These are phyloP conservation scores for Exutisphaerella laricina DNA, from an alignment of 2,329 filamentous ascomycete species.

Conservation along the genomic window DNA sequence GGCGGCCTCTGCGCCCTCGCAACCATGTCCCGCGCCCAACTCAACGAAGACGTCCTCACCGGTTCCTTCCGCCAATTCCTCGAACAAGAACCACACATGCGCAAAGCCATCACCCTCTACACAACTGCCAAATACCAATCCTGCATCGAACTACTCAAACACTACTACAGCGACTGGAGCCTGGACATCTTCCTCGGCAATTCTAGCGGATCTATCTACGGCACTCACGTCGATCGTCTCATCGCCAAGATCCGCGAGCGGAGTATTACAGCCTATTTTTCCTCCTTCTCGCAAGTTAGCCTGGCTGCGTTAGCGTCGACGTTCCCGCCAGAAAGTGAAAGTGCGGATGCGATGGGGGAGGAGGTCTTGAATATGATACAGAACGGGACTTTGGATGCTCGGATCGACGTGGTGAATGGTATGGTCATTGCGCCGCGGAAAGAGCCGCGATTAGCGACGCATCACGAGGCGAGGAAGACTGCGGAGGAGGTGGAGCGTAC, in stretches of 20 bases:
- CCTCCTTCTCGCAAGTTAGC: constrained; percentile 83
- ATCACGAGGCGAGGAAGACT: constrained; percentile 61
- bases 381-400: constrained; percentile 63
- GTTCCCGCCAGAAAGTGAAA: constrained; percentile 50
- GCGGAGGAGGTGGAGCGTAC: constrained; percentile 68
- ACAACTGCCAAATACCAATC: constrained; percentile 83
- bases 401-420: constrained; percentile 78
- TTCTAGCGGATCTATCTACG: constrained; percentile 36
- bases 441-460: constrained; percentile 63
- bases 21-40: constrained; percentile 72
- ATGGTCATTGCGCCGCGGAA: constrained; percentile 66
- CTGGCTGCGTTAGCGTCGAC: constrained; percentile 70
- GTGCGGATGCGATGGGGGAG: constrained; percentile 54
- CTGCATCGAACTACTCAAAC: constrained; percentile 76
- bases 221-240: constrained; percentile 58
- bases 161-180: constrained; percentile 78
- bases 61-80: constrained; percentile 82
- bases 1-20: constrained; percentile 86
- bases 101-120: constrained; percentile 83
- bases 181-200: constrained; percentile 71
- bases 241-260: constrained; percentile 76
- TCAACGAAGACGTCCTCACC: constrained; percentile 72
- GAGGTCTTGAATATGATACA: constrained; percentile 79
- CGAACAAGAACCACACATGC: constrained; percentile 88
- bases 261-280: constrained; percentile 88